These are phyloP conservation scores for Pleurotus cornucopiae DNA, from an alignment of 768 basidiomycete genomes.

Conservation along the genomic window DNA sequence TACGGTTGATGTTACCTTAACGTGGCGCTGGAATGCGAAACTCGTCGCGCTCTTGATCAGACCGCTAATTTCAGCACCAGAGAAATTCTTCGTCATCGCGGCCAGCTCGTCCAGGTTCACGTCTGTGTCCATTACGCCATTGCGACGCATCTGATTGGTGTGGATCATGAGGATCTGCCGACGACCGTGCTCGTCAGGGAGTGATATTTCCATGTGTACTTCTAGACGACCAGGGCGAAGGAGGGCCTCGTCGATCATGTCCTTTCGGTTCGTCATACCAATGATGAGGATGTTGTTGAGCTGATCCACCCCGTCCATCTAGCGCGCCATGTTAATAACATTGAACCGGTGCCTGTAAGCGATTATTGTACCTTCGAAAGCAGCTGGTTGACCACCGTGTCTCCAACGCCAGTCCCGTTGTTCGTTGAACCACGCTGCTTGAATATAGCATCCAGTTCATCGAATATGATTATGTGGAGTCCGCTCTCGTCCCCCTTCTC, in stretches of 20 bases:
- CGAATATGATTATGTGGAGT: constrained; percentile 98
- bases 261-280: constrained; percentile 97
- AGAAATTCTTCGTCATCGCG: constrained; percentile 89
- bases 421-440: constrained; percentile 95
- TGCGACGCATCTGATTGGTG: constrained; percentile 89
- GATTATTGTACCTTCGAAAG: constrained; percentile 74
- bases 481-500: constrained; percentile 97
- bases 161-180: constrained; percentile 94
- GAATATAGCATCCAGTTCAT: constrained; percentile 97
- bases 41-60: constrained; percentile 97
- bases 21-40: constrained; percentile 97
- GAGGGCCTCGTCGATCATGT: constrained; percentile 99
- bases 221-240: constrained; percentile 97
- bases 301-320: constrained; percentile 99
- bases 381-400: constrained; percentile 97
- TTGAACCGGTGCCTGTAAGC: neutral
- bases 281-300: constrained; percentile 99
- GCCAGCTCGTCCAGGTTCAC: constrained; percentile 86
- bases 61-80: constrained; percentile 93
- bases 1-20: constrained; percentile 52
- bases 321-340: neutral
- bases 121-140: constrained; percentile 83
- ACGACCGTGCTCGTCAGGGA: constrained; percentile 92
- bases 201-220: constrained; percentile 98
- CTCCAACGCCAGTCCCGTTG: constrained; percentile 94